phyloP scores from a whole-genome alignment of 2,329 filamentous ascomycete species.

The Didymella pinodella region DNA sequence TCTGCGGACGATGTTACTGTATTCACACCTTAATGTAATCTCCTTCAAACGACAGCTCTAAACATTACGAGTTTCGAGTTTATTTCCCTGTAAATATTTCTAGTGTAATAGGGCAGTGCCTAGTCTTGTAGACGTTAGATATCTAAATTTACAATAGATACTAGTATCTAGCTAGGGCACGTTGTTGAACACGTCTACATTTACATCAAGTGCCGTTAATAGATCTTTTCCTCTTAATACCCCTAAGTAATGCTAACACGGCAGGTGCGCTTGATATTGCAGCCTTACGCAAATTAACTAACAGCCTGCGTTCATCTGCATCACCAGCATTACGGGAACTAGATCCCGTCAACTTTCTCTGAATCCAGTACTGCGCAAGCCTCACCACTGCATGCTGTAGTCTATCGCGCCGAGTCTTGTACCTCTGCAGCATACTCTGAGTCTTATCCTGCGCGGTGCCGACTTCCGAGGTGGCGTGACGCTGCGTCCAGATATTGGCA shows the following conservation, averaged over 20 bases:
- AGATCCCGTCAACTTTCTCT: background rate
- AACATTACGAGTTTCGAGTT: no score
- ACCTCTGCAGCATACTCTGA: background rate
- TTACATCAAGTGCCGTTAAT: background rate
- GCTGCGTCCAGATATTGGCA: background rate
- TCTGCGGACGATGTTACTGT: no score
- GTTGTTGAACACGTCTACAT: background rate
- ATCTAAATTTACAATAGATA: no score
- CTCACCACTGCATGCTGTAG: constrained; percentile 1
- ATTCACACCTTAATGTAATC: no score
- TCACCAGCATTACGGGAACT: background rate
- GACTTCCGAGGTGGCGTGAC: background rate
- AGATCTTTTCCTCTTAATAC: constrained; percentile 6
- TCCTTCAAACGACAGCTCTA: no score
- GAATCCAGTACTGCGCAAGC: constrained; percentile 3
- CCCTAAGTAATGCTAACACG: constrained; percentile 2
- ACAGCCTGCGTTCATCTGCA: background rate
- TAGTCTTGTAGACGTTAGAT: no score
- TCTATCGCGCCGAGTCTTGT: background rate
- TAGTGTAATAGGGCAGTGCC: no score
- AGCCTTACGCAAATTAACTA: constrained; percentile 2
- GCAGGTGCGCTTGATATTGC: background rate
- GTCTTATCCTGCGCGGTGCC: background rate
- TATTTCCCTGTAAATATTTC: no score
- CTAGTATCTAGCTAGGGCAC: background rate